These are phyloP conservation scores for Colletotrichum tanaceti DNA, from an alignment of 2,329 filamentous ascomycete species.

Conservation along the genomic window DNA sequence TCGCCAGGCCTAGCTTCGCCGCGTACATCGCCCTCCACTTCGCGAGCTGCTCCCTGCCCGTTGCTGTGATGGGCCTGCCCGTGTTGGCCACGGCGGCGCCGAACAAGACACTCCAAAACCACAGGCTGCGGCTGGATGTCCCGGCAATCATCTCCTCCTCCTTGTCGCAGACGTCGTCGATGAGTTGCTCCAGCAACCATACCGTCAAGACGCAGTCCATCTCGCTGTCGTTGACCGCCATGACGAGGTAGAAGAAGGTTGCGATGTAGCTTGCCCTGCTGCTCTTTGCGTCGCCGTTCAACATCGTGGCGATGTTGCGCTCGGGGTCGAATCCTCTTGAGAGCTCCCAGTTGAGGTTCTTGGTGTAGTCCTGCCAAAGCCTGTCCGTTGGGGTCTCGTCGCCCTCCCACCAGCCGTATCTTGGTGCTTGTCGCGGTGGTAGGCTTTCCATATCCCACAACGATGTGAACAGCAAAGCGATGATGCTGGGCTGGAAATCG, in stretches of 20 bases:
- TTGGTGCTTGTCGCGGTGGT: slow-evolving; percentile 50
- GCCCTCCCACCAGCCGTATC: slow-evolving; percentile 53
- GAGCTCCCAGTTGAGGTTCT: slow-evolving; percentile 53
- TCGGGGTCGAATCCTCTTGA: slow-evolving; percentile 49
- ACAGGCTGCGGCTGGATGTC: slow-evolving; percentile 56
- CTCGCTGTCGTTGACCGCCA: slow-evolving; percentile 55
- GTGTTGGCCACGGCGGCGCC: slow-evolving; percentile 56
- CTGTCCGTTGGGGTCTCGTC: slow-evolving; percentile 51
- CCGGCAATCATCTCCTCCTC: slow-evolving; percentile 55
- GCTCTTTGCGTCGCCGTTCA: slow-evolving; percentile 51
- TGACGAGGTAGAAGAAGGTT: slow-evolving; percentile 60
- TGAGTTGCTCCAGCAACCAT: slow-evolving; percentile 59
- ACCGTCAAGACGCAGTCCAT: slow-evolving; percentile 58
- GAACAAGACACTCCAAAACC: slow-evolving; percentile 61
- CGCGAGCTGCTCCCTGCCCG: slow-evolving; percentile 53
- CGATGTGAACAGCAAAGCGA: slow-evolving; percentile 58
- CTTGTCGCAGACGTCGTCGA: slow-evolving; percentile 56
- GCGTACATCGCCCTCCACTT: slow-evolving; percentile 54
- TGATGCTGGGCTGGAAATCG: slow-evolving; percentile 58
- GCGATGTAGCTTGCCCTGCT: slow-evolving; percentile 60
- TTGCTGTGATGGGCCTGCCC: slow-evolving; percentile 50
- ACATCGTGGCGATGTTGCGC: slow-evolving; percentile 50
- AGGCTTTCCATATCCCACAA: slow-evolving; percentile 54
- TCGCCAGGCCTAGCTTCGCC: slow-evolving; percentile 56
- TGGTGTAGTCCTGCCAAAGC: slow-evolving; percentile 53